These are phyloP conservation scores for Suillus brevipes DNA, from an alignment of 768 basidiomycete genomes.

Conservation along the genomic window DNA sequence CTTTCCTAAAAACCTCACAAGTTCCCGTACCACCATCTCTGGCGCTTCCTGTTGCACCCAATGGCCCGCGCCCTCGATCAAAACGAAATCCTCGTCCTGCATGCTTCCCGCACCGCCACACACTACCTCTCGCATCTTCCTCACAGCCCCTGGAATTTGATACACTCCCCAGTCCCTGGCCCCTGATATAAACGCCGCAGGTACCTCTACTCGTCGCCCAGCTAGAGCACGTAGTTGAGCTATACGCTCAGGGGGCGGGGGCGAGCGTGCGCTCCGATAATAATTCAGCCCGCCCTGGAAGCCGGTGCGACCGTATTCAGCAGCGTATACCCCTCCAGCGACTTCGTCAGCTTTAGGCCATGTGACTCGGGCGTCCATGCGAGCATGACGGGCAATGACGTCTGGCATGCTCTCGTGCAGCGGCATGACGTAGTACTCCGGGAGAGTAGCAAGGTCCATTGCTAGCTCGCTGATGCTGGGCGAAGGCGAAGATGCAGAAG, in stretches of 20 bases:
- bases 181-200: conserved; percentile 60
- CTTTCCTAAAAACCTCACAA: conserved; percentile 43
- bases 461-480: conserved; percentile 27
- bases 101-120: conserved; percentile 18
- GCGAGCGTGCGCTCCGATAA: conserved; percentile 42
- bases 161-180: conserved; percentile 62
- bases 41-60: conserved; percentile 64
- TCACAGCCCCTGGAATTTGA: conserved; percentile 49
- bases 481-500: conserved; percentile 24
- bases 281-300: conserved; percentile 66
- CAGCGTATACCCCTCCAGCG: conserved; percentile 40
- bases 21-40: conserved; percentile 39
- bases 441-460: conserved; percentile 41
- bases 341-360: conserved; percentile 57
- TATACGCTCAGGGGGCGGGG: conserved; percentile 35
- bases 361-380: conserved; percentile 23
- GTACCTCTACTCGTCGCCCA: conserved; percentile 47
- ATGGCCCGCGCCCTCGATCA: conserved; percentile 59
- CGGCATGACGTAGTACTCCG: conserved; percentile 65
- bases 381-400: conserved; percentile 38
- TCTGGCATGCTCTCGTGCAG: conserved; percentile 53
- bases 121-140: conserved; percentile 42
- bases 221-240: conserved; percentile 47
- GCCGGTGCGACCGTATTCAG: conserved; percentile 51
- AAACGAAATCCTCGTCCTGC: conserved; percentile 42